These are phyloP conservation scores for Claviceps sorghi DNA, from an alignment of 2,329 filamentous ascomycete species.

Conservation along the genomic window DNA sequence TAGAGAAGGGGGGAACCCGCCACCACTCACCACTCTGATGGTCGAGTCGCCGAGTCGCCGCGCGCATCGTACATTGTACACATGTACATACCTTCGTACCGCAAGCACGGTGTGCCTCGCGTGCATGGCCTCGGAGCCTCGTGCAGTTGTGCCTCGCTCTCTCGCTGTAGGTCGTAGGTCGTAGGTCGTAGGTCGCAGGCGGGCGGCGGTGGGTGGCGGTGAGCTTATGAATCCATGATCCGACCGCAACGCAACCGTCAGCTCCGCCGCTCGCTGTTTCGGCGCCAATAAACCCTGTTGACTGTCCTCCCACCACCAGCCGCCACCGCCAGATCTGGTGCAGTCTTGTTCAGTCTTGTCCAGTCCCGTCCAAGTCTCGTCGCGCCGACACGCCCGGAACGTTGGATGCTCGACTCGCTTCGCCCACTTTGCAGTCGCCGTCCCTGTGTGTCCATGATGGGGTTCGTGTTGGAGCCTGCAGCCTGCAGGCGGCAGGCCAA, in stretches of 20 bases:
- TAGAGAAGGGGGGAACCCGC: background rate
- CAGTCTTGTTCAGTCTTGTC: too few species aligned
- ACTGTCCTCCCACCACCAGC: background rate
- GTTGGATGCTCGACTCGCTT: slow-evolving; percentile 1
- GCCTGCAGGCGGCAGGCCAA: too few species aligned
- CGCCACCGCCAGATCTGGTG: too few species aligned
- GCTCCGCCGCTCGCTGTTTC: slow-evolving; percentile 1
- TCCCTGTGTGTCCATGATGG: slow-evolving; percentile 2
- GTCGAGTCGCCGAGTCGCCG: too few species aligned
- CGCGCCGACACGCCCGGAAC: slow-evolving; percentile 4
- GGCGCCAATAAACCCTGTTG: slow-evolving; percentile 2
- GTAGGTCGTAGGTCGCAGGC: too few species aligned
- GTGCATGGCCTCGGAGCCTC: too few species aligned
- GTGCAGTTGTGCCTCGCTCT: too few species aligned
- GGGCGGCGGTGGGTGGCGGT: too few species aligned
- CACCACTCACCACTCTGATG: background rate
- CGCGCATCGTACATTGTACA: background rate
- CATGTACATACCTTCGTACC: too few species aligned
- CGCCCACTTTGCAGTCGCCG: slow-evolving; percentile 5
- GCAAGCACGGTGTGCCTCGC: too few species aligned
- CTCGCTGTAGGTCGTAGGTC: too few species aligned
- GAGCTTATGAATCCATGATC: background rate
- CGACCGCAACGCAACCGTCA: background rate
- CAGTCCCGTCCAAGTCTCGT: too few species aligned
- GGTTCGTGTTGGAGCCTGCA: slow-evolving; percentile 1